A percentile compares a stretch with the other conserved stretches of the same genome.
These are phyloP conservation scores for Lasiodiplodia citricola DNA, from an alignment of 2,329 filamentous ascomycete genomes.

Conservation along the genomic window DNA sequence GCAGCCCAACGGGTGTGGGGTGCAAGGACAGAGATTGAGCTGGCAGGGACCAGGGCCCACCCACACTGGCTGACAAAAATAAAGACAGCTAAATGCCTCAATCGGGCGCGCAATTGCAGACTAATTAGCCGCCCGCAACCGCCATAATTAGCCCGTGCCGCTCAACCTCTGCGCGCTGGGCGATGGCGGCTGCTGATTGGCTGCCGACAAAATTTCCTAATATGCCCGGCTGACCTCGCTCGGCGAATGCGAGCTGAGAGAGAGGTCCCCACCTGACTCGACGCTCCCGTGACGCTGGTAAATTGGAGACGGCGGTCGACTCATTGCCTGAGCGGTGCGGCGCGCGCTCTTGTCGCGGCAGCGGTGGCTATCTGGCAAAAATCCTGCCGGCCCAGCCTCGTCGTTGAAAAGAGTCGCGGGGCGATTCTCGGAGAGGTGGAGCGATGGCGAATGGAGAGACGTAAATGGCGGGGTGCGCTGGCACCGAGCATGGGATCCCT, in stretches of 20 bases:
- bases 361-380: constrained; percentile 16
- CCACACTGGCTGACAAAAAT: constrained; percentile 7
- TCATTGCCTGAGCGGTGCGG: constrained; percentile 12
- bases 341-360: constrained; percentile 19
- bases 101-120: background rate
- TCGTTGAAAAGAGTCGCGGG: constrained; percentile 12
- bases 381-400: constrained; percentile 15
- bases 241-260: constrained; percentile 2
- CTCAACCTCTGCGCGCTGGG: background rate
- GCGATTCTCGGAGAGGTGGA: constrained; percentile 21
- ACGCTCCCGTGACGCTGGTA: constrained; percentile 19
- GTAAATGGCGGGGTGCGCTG: constrained; percentile 22
- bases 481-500: constrained; percentile 22
- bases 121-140: background rate
- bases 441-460: constrained; percentile 9
- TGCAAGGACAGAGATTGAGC: constrained; percentile 25
- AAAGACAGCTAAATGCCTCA: constrained; percentile 4
- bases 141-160: constrained; percentile 19
- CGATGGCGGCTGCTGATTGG: constrained; percentile 13
- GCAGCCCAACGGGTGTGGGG: constrained; percentile 24
- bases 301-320: constrained; percentile 22
- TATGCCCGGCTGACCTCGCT: constrained; percentile 24
- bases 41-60: constrained; percentile 19
- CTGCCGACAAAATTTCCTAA: constrained; percentile 19
- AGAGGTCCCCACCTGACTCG: constrained; percentile 25